Evolutionary conservation across 2,329 filamentous ascomycete genomes (phyloP), one percentile per base, ranked within the genome.

Genomic region (Talaromyces rugulosus): DNA sequence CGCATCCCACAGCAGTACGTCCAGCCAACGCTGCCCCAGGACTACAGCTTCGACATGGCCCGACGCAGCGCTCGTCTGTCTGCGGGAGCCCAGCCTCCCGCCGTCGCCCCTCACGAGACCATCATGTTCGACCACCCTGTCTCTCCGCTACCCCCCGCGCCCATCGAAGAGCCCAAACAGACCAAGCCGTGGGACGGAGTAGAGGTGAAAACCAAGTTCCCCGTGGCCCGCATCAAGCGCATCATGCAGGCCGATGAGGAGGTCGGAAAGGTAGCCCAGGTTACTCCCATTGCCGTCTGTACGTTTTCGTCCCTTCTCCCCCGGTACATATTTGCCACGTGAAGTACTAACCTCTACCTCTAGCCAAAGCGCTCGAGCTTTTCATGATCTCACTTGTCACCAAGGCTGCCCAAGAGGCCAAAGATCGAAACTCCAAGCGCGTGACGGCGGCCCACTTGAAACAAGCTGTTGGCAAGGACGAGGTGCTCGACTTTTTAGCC

Each of bases 231-330:
- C 65, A 99, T 99, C 81, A 99, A 99, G 83, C 88, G 95, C 58
- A 98, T 99, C 71, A 98, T 99, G 95, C 95, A 99, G 78, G 94
- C 94, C 11, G 95, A 99, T 72, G 95, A 99, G 73, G 95, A 99
- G 74, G 93, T 99, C 0, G 95, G 95, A 65, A 99, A 99, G 79
- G 95, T 99, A 9, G 93, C 95, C 4, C 95, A 99, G 77, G 95
- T 98, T 64, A 97, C 95, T 0, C 94, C 94, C 16, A 96, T 96
- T 61, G 95, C 94, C 30, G 94, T 98, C 52, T 87, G 86, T 87
- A 83, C 72, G 85, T 75, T 12, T 23, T 66, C 16, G 33, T 42
- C 31, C 33, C 14, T 30, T 36, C 18, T 40, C 9, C n/a, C 56
- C 23, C 12, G 50, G 23, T 62, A 44, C 52, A 50, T 53, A 31